phyloP scores from a whole-genome alignment of 768 basidiomycete genomes.

The Astraeus odoratus region DNA sequence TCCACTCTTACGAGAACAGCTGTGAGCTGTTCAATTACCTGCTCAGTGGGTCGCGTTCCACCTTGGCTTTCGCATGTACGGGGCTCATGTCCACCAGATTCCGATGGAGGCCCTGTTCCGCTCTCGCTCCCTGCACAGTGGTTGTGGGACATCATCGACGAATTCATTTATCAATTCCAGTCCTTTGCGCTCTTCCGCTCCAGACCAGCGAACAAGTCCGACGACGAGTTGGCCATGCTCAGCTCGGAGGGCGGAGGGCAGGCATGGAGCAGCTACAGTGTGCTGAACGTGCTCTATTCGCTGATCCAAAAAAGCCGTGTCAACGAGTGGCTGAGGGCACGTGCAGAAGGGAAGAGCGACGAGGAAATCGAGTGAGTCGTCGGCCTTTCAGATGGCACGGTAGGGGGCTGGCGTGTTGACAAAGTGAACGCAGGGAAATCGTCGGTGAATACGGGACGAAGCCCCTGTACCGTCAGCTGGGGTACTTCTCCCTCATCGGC shows the following conservation, averaged over 20 bases:
- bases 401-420: slow-evolving; percentile 2
- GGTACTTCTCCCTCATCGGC: slow-evolving; percentile 95
- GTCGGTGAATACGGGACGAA: slow-evolving; percentile 88
- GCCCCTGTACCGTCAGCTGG: slow-evolving; percentile 89
- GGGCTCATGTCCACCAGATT: slow-evolving; percentile 45
- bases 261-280: slow-evolving; percentile 98
- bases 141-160: slow-evolving; percentile 97
- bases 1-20: slow-evolving; percentile 96
- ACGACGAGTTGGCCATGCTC: slow-evolving; percentile 82
- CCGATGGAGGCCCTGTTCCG: slow-evolving; percentile 80
- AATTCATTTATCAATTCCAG: slow-evolving; percentile 98
- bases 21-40: slow-evolving; percentile 98
- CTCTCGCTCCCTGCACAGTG: slow-evolving; percentile 95
- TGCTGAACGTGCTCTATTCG: slow-evolving; percentile 96
- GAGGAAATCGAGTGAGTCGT: slow-evolving; percentile 77
- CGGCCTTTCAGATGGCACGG: neutral
- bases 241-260: slow-evolving; percentile 67
- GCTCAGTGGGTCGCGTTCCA: slow-evolving; percentile 54
- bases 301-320: slow-evolving; percentile 96
- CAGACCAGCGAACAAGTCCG: slow-evolving; percentile 76
- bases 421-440: slow-evolving; percentile 53
- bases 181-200: slow-evolving; percentile 91
- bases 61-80: neutral
- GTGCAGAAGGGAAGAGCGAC: slow-evolving; percentile 67
- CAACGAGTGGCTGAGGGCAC: slow-evolving; percentile 86